Evolutionary conservation across 495 filamentous ascomycete species (phyloP), one percentile per base, ranked within the genome.

Genomic region (Saxophila tyrrhenica): DNA sequence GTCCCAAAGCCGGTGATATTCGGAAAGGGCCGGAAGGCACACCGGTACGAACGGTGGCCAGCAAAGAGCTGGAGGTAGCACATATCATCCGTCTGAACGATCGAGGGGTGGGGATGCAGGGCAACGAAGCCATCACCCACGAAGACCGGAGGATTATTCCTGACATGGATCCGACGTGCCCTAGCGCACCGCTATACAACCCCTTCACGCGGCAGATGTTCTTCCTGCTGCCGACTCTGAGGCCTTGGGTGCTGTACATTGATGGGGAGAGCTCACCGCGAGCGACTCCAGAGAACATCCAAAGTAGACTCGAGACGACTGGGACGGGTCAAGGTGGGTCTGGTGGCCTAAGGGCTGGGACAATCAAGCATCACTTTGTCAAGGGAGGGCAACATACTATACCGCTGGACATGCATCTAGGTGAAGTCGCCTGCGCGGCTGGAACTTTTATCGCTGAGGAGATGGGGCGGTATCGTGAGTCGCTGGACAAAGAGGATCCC

Each of bases 201-300:
- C 73, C 86, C 32, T 91, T 95, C 62, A 77, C 83, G 8, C 62
- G 67, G n/a, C 66, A 66, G 15, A 80, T 83, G 29, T 83, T 85
- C 53, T 57, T 70, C 1, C 70, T 79, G 39, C 75, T 97, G 2
- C 79, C 81, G 0, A 64, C 76, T 54, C 68, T 97, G 38, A 76
- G 84, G 1, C 87, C 89, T 0, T 81, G 79, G 13, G 82, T 84
- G n/a, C 69, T 94, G 15, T 97, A 88, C 68, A 71, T 95, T 39
- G 87, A 90, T 64, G 90, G 81, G 21, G 25, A 39, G 5, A 70
- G 73, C 32, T 87, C 81, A 13, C 67, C 77, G 3, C 73, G 94
- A 59, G 83, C 78, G 25, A 32, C 61, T 0, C 78, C 82, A 0
- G 66, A 68, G 2, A 49, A 66, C 9, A 71, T 78, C 23, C 61